Base-by-base conservation (phyloP, 345 rosid species). In the Gossypium australe region DNA sequence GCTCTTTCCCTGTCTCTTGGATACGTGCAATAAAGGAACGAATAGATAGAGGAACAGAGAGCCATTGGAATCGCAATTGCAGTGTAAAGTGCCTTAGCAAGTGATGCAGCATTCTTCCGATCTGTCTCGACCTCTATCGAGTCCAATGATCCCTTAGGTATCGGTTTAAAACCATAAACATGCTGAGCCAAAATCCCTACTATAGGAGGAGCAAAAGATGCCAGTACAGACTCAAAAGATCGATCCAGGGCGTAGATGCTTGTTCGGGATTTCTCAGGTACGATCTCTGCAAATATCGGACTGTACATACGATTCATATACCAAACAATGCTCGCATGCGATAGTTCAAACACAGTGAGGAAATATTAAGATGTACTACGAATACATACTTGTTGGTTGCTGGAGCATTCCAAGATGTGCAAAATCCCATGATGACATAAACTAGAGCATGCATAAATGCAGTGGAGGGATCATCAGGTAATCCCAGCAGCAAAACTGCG, bases 261-360 rank as follows among this genome's bases (percentile, higher is more conserved):
- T 17, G 96, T 92, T 49, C 93, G 83, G 58, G 97, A 83, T 72
- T 77, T 94, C 85, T 88, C 93, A 4, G 97, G 94, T 22, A 94
- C 97, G 34, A 94, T 92, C 83, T 94, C 98, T 66, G 97, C 97
- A 78, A 92, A 92, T 62, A 92, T 92, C 4, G 98, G 97, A 77
- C 98, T 92, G 89, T 80, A 29, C 22, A 55, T 62, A 66, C 62
- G 75, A 78, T 43, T 53, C 38, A 51, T 24, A 74, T 44, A 67
- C 52, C 9, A 34, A 22, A 27, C 10, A 44, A 61, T 48, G 53
- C 27, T 9, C 41, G 5, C 41, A 4, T 5, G 41, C 41, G 5
- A 5, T 34, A 34, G 41, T 34, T 4, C 41, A 34, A 34, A 34
- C 41, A 34, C 41, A 34, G 7, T 5, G 41, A 34, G 38, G 7